Evolutionary conservation across 1,139 yeast species (phyloP), one percentile per base, ranked within the genome.

Genomic region (Scheffersomyces segobiensis): DNA sequence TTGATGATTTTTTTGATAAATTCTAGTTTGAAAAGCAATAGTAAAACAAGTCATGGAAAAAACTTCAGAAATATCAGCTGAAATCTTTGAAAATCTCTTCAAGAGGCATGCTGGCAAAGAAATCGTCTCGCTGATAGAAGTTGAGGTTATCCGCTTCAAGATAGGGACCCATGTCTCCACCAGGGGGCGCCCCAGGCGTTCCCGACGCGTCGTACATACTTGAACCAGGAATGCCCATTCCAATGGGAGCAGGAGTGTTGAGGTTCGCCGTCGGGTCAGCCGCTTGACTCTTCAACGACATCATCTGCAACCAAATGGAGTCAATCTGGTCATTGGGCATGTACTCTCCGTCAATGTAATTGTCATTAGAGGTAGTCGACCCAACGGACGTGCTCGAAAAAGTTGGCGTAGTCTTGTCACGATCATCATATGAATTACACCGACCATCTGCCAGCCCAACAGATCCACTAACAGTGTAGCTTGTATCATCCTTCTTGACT

Each of bases 281-380:
- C 54, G 22, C 50, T 7, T 63, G 66, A 53, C 67, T 65, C 58
- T 67, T 68, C 53, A 65, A 59, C 22, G 70, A 63, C 70, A 73
- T 67, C 73, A 73, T 71, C 56, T 68, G 73, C 51, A 73, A 56
- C 77, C 77, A 74, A 52, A 73, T 60, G 21, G 65, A 63, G 59
- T 74, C 77, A 53, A 72, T 63, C 53, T 68, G 67, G 42, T 69
- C 70, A 50, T 67, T 67, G 6, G 69, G 63, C 26, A 59, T 60
- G 42, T 60, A 60, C 14, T 65, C 65, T 10, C 60, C 55, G 8
- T 57, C 56, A 14, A 53, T 24, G 26, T 51, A 49, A 24, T 52
- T 39, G 12, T 60, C 62, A 20, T 56, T 58, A 1, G 63, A 61
- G 4, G 46, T 39, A 5, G 59, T 48, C 2, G 63, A 58, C 0